Conservation (phyloP, 192 early-diverging fungal genomes). For the Linnemannia exigua region DNA sequence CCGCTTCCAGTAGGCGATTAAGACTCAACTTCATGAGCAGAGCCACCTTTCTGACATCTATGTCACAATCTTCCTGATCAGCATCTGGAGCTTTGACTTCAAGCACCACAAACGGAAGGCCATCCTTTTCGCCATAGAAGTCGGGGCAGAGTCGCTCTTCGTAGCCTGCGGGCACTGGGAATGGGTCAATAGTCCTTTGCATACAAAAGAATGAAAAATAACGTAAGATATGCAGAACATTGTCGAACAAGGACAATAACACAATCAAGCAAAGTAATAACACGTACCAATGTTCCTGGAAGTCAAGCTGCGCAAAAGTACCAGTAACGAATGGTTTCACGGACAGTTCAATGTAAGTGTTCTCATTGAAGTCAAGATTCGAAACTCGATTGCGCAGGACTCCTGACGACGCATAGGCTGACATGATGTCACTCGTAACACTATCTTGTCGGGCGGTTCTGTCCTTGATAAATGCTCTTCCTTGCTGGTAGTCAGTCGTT, state of each 20-base stretch:
- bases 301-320: slow-evolving; percentile 24
- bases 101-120: slow-evolving; percentile 15
- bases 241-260: background rate
- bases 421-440: slow-evolving; percentile 12
- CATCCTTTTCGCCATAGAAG: slow-evolving; percentile 18
- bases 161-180: slow-evolving; percentile 19
- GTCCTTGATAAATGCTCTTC: slow-evolving; percentile 14
- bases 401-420: slow-evolving; percentile 19
- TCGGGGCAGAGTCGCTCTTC: slow-evolving; percentile 22
- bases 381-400: background rate
- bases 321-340: slow-evolving; percentile 13
- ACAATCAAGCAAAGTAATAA: background rate
- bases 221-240: slow-evolving; percentile 2
- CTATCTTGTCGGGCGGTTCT: background rate
- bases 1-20: slow-evolving; percentile 5
- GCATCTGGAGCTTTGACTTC: slow-evolving; percentile 17
- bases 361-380: slow-evolving; percentile 14
- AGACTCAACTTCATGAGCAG: slow-evolving; percentile 20
- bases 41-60: slow-evolving; percentile 14
- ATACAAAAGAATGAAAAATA: slow-evolving; percentile 15
- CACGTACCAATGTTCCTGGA: slow-evolving; percentile 18
- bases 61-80: slow-evolving; percentile 16
- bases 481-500: background rate
- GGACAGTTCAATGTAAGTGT: slow-evolving; percentile 5
- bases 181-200: slow-evolving; percentile 22